These are phyloP conservation scores for Malus hybrid DNA, from an alignment of 331 rosid species.

Conservation along the genomic window DNA sequence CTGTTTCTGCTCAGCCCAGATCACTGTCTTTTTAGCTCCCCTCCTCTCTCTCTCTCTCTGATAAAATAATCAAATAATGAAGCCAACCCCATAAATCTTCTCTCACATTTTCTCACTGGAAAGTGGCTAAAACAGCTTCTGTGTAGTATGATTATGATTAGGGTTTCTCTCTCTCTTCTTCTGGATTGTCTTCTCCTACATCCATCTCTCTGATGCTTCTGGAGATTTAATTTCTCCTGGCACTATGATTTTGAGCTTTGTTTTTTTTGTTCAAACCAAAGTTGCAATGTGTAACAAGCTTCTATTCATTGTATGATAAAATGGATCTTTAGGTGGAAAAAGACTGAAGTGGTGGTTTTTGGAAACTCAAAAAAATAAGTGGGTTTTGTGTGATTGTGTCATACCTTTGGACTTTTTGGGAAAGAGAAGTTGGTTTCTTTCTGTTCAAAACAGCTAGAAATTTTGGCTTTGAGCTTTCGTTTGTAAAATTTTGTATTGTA, in stretches of 20 bases:
- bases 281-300: not conserved
- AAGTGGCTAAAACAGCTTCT: not conserved
- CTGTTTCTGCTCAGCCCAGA: conserved; percentile 33
- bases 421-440: conserved; percentile 9
- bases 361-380: not conserved
- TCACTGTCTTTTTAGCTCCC: conserved; percentile 4
- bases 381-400: not conserved
- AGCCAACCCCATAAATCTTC: not conserved
- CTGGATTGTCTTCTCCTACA: not conserved
- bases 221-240: conserved; percentile 18
- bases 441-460: not conserved
- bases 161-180: conserved; percentile 22
- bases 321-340: not conserved
- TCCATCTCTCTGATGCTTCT: conserved; percentile 9
- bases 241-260: not conserved
- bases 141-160: conserved; percentile 16
- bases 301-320: not conserved
- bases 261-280: not conserved
- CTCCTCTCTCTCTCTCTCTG: not conserved
- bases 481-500: not conserved
- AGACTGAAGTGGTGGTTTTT: not conserved
- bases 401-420: conserved; percentile 5
- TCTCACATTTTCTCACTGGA: not conserved
- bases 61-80: not conserved
- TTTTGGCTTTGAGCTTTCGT: too few relatives aligned